Evolutionary conservation across 495 filamentous ascomycete genomes (phyloP), one percentile per base, ranked within the genome.

Genomic region (Penicillium robsamsonii): DNA sequence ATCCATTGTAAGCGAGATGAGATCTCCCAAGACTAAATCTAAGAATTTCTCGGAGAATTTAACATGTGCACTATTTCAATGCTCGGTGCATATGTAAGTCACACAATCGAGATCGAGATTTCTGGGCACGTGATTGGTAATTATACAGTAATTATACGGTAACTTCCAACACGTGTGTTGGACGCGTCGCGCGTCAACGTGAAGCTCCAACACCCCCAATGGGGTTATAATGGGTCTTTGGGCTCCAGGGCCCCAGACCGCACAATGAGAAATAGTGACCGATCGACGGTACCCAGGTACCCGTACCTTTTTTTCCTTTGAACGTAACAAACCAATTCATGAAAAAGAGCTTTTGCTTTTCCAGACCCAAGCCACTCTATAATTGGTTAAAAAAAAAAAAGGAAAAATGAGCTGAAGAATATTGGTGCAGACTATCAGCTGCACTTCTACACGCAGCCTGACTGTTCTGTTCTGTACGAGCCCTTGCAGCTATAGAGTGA

Each of bases 181-280:
- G 12, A 46, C 52, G 52, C 52, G 52, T 54, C 42, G 50, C 40
- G 50, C 50, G 50, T 53, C 50, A 35, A 33, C 46, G 46, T 49
- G 30, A 37, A 49, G 46, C 30, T 49, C 46, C n/a, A 47, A 47
- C 45, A n/a, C 45, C 48, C 35, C 31, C 20, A 38, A 54, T 54
- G 43, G 52, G 43, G 52, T 54, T 54, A 54, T 54, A 54, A 46
- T 31, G 52, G 52, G 43, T n/a, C 51, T 46, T 27, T 17, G 35
- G 48, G 35, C 38, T 43, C 37, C 31, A 48, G n/a, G 12, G 49
- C 7, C 30, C 42, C 51, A 54, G 52, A 54, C 52, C 52, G 52
- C 52, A 54, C 52, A 54, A 54, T 54, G 41, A 47, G 29, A 46
- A 54, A 30, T 5, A 29, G 22, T 17, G 11, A 30, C 49, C 33